Conservation (phyloP, 345 rosid genomes). For the Eucalyptus urophylla region DNA sequence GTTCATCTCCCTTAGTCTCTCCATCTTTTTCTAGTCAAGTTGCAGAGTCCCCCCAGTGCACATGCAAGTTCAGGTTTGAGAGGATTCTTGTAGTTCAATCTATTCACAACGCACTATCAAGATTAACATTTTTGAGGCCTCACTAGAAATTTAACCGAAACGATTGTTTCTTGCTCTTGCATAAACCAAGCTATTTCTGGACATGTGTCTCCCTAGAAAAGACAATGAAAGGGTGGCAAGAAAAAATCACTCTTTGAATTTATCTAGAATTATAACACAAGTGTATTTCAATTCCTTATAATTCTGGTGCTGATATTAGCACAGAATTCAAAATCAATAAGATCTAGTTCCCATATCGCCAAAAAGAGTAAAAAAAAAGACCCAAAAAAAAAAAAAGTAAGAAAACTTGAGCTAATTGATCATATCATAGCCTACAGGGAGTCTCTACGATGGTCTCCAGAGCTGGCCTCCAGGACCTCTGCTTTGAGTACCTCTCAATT, state of each 20-base stretch:
- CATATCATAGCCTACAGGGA: not conserved
- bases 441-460: constrained; percentile 43
- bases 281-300: not conserved
- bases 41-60: not conserved
- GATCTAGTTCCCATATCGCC: not conserved
- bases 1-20: not conserved
- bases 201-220: not conserved
- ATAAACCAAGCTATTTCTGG: not conserved
- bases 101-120: not conserved
- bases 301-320: not conserved
- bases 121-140: not conserved
- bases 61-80: not conserved
- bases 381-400: too few species aligned
- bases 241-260: not conserved
- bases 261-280: not conserved
- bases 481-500: constrained; percentile 14
- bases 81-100: not conserved
- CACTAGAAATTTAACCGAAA: not conserved
- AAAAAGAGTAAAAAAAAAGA: not conserved
- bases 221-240: not conserved
- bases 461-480: constrained; percentile 53
- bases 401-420: not conserved
- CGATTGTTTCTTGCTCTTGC: not conserved
- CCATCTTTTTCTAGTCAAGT: not conserved
- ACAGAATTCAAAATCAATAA: not conserved